These are phyloP conservation scores for Flaveria brownii DNA, from an alignment of 129 eudicot genomes.

Conservation along the genomic window DNA sequence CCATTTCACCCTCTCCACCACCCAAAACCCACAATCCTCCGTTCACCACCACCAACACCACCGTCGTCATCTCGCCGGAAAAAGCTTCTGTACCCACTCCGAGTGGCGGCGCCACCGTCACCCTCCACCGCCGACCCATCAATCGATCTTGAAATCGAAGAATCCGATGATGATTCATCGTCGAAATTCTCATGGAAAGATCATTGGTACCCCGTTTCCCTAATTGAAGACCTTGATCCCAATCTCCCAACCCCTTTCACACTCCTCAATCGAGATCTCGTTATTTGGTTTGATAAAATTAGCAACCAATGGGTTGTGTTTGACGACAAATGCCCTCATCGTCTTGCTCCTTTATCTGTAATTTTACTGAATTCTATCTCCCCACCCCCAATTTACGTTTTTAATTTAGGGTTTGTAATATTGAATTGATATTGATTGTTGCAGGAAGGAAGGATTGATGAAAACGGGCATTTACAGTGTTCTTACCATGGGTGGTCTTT, in stretches of 20 bases:
- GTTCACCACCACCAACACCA: constrained; percentile 9
- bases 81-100: constrained; percentile 38
- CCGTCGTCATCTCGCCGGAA: constrained; percentile 28
- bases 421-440: constrained; percentile 14
- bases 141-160: constrained; percentile 36
- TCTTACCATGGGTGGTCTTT: constrained; percentile 98
- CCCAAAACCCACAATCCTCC: constrained; percentile 18
- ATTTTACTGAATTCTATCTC: neutral
- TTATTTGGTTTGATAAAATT: constrained; percentile 69
- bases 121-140: constrained; percentile 35
- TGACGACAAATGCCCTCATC: constrained; percentile 96
- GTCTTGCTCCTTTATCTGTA: constrained; percentile 95
- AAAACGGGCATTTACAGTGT: constrained; percentile 91
- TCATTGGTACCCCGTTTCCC: constrained; percentile 96
- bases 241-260: constrained; percentile 76
- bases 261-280: constrained; percentile 82
- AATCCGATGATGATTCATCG: constrained; percentile 29
- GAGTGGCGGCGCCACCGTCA: constrained; percentile 71
- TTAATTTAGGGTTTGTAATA: neutral
- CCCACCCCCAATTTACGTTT: neutral
- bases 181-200: constrained; percentile 89
- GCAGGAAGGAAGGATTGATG: constrained; percentile 97
- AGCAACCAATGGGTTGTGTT: constrained; percentile 73
- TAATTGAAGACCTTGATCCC: constrained; percentile 77
- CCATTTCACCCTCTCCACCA: constrained; percentile 7